Conservation (phyloP, 345 rosid species). For the Cardamine occulta region DNA sequence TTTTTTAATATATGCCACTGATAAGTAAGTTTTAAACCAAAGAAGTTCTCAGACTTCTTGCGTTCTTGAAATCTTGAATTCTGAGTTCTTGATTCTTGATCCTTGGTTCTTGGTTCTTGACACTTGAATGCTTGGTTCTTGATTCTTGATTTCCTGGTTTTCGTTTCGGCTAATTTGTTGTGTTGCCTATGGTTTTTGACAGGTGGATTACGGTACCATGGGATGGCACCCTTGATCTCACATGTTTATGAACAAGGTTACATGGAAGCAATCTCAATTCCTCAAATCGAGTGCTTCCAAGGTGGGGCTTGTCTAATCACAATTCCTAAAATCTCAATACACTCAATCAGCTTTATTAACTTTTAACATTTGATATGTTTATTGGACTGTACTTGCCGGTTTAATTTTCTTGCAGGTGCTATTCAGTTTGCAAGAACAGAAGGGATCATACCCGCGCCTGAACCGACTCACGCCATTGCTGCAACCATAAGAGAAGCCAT, state of each 20-base stretch:
- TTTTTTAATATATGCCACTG: no score
- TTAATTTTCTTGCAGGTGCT: slow-evolving; percentile 60
- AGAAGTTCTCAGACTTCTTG: neutral
- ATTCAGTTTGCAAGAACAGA: slow-evolving; percentile 83
- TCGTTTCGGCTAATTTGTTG: neutral
- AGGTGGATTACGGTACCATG: slow-evolving; percentile 96
- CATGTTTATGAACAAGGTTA: slow-evolving; percentile 80
- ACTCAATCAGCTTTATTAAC: neutral
- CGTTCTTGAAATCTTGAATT: neutral
- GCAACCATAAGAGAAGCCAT: slow-evolving; percentile 93
- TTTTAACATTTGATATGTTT: neutral
- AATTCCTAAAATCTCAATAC: neutral
- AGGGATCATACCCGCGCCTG: slow-evolving; percentile 93
- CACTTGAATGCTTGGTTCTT: neutral
- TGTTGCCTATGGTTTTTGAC: slow-evolving; percentile 14
- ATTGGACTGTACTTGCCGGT: slow-evolving; percentile 12
- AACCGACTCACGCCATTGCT: slow-evolving; percentile 93
- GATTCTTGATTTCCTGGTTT: slow-evolving; percentile 2
- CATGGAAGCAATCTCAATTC: slow-evolving; percentile 89
- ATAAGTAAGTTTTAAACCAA: no score
- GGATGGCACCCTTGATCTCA: slow-evolving; percentile 90
- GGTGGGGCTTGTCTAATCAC: slow-evolving; percentile 45
- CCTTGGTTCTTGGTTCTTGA: neutral
- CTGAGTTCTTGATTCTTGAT: neutral
- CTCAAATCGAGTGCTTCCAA: slow-evolving; percentile 84